Evolutionary conservation across 257 asterid species (phyloP), one percentile per base, ranked within the genome.

Genomic region (Solanum etuberosum): DNA sequence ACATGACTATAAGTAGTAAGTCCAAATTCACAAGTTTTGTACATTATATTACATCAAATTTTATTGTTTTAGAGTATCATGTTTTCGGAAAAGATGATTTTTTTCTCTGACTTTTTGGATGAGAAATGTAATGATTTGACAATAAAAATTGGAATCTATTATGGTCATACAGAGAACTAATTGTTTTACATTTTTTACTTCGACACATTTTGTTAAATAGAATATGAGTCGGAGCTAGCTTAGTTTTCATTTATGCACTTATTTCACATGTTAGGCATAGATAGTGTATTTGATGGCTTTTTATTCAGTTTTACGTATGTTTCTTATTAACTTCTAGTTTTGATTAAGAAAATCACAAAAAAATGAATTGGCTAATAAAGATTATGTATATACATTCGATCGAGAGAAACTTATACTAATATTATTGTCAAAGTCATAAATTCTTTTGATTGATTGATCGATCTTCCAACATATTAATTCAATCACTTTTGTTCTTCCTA

Each of bases 181-280:
- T 71, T 68, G 0, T 68, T 68, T 7, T 31, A 31, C 2, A 3
- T 0, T 7, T 15, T 13, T 68, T 31, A 68, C 21, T 15, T 15
- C n/a, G 40, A 68, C 11, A 29, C 1, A 3, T 3, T 31, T 31
- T 16, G 4, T 32, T 7, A 8, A 18, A 18, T 71, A 7, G 5
- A 7, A 32, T 32, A 4, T 32, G 1, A 16, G 7, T 68, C 0
- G 3, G 1, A 68, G 3, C 4, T 7, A 31, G 1, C 4, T 7
- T 29, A 31, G 1, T 8, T 32, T 70, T 71, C 11, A 0, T 8
- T 5, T 27, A 65, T 65, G 3, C 59, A 46, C 54, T 14, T 14
- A 46, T 46, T 46, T 46, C 54, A 46, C 7, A 46, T 46, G 20
- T 46, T 46, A 46, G 54, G 23, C 23, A 48, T 48, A 48, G 21